Conservation (phyloP, 1,139 yeast species). For the Scheffersomyces parashehatae region DNA sequence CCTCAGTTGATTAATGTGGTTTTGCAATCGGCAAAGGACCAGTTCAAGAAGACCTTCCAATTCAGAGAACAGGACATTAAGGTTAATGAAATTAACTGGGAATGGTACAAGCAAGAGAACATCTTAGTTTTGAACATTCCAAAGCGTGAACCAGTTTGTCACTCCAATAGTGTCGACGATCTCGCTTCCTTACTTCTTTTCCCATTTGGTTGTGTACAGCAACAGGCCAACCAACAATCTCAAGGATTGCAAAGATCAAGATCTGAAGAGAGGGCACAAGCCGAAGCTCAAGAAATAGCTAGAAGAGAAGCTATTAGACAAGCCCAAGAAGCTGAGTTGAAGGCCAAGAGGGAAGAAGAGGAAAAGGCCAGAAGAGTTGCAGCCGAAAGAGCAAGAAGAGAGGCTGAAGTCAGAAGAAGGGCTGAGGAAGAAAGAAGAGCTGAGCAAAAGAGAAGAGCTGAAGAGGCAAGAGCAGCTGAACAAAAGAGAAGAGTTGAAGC, state of each 20-base stretch:
- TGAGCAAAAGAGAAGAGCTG: slow-evolving; percentile 7
- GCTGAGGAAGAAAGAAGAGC: slow-evolving; percentile 4
- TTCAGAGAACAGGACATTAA: slow-evolving; percentile 37
- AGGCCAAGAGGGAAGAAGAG: slow-evolving; percentile 8
- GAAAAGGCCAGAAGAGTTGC: slow-evolving; percentile 8
- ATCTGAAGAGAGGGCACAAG: slow-evolving; percentile 2
- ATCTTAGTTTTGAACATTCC: slow-evolving; percentile 45
- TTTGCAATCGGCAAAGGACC: slow-evolving; percentile 32
- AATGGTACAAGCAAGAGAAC: slow-evolving; percentile 30
- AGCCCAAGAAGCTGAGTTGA: slow-evolving; percentile 7
- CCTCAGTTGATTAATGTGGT: slow-evolving; percentile 27
- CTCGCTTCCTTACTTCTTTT: slow-evolving; percentile 10
- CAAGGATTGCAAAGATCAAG: slow-evolving; percentile 9
- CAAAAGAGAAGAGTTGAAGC: slow-evolving; percentile 8
- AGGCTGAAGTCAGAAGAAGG: slow-evolving; percentile 13
- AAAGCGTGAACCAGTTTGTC: slow-evolving; percentile 23
- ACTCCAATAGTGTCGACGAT: slow-evolving; percentile 9
- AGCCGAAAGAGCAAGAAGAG: slow-evolving; percentile 10
- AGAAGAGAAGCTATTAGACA: slow-evolving; percentile 8
- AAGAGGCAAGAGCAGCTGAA: slow-evolving; percentile 12
- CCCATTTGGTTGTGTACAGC: background rate
- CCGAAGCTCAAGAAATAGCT: slow-evolving; percentile 7
- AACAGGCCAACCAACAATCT: slow-evolving; percentile 3
- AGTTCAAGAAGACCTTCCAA: slow-evolving; percentile 34
- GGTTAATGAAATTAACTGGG: slow-evolving; percentile 37